phyloP scores from a whole-genome alignment of 2,329 filamentous ascomycete species.

The Colletotrichum musae region DNA sequence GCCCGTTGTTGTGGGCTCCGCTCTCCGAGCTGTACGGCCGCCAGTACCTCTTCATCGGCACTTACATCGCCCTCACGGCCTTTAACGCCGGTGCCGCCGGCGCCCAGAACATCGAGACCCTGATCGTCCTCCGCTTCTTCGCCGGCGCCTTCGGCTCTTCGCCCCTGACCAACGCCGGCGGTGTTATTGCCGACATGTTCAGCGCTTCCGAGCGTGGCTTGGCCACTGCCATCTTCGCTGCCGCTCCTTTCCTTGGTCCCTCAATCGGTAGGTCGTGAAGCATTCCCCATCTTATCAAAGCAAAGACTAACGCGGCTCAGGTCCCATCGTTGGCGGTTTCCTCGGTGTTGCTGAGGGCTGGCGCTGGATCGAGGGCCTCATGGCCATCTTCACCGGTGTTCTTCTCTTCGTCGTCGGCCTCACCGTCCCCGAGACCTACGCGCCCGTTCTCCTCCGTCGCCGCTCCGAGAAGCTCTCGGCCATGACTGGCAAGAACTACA shows the following conservation, averaged over 20 bases:
- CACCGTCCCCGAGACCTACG: conserved; percentile 58
- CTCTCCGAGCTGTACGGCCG: conserved; percentile 74
- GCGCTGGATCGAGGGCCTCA: conserved; percentile 79
- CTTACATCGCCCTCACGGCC: conserved; percentile 68
- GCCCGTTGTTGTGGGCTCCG: conserved; percentile 76
- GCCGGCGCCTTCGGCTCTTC: conserved; percentile 74
- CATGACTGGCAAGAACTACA: conserved; percentile 44
- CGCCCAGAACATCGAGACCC: conserved; percentile 68
- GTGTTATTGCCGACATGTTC: conserved; percentile 75
- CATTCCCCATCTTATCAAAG: conserved; percentile 73
- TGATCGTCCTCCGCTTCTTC: conserved; percentile 76
- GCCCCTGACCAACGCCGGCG: conserved; percentile 73
- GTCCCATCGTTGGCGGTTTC: conserved; percentile 78
- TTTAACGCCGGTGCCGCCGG: conserved; percentile 75
- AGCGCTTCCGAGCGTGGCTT: conserved; percentile 64
- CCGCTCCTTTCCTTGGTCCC: conserved; percentile 77
- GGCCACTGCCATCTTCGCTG: conserved; percentile 75
- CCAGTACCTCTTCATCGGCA: conserved; percentile 71
- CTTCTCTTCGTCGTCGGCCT: conserved; percentile 56
- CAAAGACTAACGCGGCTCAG: conserved; percentile 76
- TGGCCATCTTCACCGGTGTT: conserved; percentile 69
- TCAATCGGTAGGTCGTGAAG: conserved; percentile 69
- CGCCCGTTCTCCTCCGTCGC: conserved; percentile 46
- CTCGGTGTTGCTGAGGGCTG: conserved; percentile 75
- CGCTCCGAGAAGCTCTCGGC: conserved; percentile 45